Evolutionary conservation across 371 early-diverging fungal genomes (phyloP), one percentile per base, ranked within the genome.

Genomic region (Dinochytrium kinnereticum): DNA sequence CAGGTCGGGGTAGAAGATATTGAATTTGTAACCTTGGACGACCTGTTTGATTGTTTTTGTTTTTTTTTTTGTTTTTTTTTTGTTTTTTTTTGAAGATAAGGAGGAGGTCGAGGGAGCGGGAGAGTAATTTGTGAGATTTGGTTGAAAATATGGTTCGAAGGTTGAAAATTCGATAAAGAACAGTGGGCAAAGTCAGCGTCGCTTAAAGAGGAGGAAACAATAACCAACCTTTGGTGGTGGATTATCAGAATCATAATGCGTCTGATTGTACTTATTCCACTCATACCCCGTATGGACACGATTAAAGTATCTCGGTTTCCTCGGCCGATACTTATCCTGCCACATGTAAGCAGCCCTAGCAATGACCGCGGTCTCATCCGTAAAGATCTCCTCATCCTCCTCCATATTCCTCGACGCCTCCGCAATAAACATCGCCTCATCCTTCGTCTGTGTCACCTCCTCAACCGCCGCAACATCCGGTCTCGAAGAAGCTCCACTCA

Each of bases 221-320:
- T 49, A 24, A 36, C 57, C 17, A 67, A 80, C 80, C 85, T 96
- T 97, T 15, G 98, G 97, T 64, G 98, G 98, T 13, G 97, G 97
- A 69, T 98, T 98, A 78, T 97, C 98, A 53, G 88, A 81, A 76
- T 95, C 95, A 82, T 97, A 98, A 78, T 98, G 97, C 0, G 96
- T 95, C 76, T 95, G 95, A 75, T 98, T 98, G 82, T 98, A 98
- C 86, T 96, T 96, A 89, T 96, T 98, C 98, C 98, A 98, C 81
- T 97, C 98, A 78, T 92, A 96, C 39, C 97, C 97, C 0, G 95
- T 95, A 67, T 95, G 94, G 17, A 97, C 96, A 61, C 96, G 92
- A 82, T 96, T 97, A 73, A 95, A 94, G 85, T 93, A 97, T 51
- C 94, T 84, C 19, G 98, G 98, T 76, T 96, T 96, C 64, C 96